phyloP scores from a whole-genome alignment of 164 flowering plant species.

The Nymphaea colorata region DNA sequence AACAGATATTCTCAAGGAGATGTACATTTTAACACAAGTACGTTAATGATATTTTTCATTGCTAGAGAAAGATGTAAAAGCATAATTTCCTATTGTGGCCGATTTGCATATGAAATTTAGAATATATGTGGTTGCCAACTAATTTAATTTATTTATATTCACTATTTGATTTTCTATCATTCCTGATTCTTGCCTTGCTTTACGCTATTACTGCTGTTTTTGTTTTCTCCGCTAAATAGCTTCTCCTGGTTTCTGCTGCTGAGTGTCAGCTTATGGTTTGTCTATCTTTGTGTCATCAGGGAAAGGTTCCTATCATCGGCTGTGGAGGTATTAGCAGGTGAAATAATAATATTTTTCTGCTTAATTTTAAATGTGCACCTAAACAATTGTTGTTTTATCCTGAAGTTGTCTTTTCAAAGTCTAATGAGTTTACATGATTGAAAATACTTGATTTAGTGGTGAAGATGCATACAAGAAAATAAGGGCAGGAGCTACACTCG shows the following conservation, averaged over 20 bases:
- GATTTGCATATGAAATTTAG: too few relatives aligned
- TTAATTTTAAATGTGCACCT: background rate
- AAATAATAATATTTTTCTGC: background rate
- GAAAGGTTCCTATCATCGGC: slow-evolving; percentile 82
- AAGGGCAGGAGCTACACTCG: slow-evolving; percentile 89
- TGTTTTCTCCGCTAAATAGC: too few relatives aligned
- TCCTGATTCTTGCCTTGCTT: too few relatives aligned
- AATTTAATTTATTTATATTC: too few relatives aligned
- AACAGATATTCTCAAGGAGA: slow-evolving; percentile 71
- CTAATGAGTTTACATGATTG: background rate
- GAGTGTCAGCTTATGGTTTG: slow-evolving; percentile 1
- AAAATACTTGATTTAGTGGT: slow-evolving; percentile 42
- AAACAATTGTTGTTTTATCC: background rate
- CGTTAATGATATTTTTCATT: slow-evolving; percentile 6
- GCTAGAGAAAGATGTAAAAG: too few relatives aligned
- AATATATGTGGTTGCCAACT: too few relatives aligned
- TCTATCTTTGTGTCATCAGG: slow-evolving; percentile 32
- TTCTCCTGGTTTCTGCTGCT: too few relatives aligned
- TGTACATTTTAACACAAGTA: slow-evolving; percentile 88
- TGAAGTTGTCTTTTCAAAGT: background rate
- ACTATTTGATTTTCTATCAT: too few relatives aligned
- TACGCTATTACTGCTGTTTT: too few relatives aligned
- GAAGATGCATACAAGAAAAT: slow-evolving; percentile 94
- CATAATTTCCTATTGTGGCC: too few relatives aligned
- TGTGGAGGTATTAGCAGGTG: slow-evolving; percentile 97